These are phyloP conservation scores for Penicillium mononematosum DNA, from an alignment of 495 filamentous ascomycete genomes.

Conservation along the genomic window DNA sequence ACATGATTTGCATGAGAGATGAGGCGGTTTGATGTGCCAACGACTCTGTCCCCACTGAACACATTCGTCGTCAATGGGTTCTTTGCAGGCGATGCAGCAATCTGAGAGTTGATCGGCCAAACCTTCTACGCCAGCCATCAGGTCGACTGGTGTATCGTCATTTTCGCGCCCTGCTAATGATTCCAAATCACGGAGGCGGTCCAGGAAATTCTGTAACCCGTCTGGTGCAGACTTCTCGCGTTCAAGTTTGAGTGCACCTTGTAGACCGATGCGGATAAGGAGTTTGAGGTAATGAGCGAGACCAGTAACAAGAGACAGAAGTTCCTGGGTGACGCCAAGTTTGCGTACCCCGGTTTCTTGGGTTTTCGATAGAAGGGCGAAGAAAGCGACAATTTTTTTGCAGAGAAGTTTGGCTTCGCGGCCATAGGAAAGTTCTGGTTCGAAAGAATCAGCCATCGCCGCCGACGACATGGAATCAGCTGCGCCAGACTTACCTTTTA, in stretches of 20 bases:
- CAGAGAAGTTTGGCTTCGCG: constrained; percentile 96
- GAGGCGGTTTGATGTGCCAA: constrained; percentile 72
- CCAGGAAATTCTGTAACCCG: constrained; percentile 76
- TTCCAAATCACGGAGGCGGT: constrained; percentile 74
- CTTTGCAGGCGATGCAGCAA: constrained; percentile 74
- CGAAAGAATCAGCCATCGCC: constrained; percentile 15
- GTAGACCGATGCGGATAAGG: constrained; percentile 92
- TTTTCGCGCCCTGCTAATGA: constrained; percentile 56
- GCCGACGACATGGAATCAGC: background rate
- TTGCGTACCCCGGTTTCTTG: constrained; percentile 84
- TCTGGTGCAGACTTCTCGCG: constrained; percentile 71
- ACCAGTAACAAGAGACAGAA: constrained; percentile 91
- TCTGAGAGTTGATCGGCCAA: constrained; percentile 79
- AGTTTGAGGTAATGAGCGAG: constrained; percentile 98
- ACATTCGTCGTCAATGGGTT: constrained; percentile 93
- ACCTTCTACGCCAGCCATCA: constrained; percentile 67
- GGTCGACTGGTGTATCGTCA: constrained; percentile 69
- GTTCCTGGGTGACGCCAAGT: constrained; percentile 93
- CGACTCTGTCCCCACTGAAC: constrained; percentile 65
- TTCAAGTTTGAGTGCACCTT: constrained; percentile 89
- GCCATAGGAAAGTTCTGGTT: constrained; percentile 77
- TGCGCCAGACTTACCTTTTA: constrained; percentile 62
- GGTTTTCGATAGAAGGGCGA: constrained; percentile 86
- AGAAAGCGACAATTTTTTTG: constrained; percentile 99
- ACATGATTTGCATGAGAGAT: constrained; percentile 75